Evolutionary conservation across 768 basidiomycete species (phyloP), one percentile per base, ranked within the genome.

Genomic region (Chalciporus pseudorubinellus): DNA sequence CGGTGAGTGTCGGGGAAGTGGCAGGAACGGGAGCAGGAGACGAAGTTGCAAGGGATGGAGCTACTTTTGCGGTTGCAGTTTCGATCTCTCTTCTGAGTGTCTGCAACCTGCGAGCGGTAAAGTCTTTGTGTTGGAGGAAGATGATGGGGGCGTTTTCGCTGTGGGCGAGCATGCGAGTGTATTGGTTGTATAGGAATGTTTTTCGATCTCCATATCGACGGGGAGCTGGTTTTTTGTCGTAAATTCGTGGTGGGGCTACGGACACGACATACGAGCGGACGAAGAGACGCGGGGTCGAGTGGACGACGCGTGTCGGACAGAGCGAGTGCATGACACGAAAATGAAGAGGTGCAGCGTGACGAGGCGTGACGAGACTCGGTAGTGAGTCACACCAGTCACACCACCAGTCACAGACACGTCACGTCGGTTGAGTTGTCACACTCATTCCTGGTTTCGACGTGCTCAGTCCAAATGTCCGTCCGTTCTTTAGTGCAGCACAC

Each of bases 201-300:
- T 95, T 97, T 67, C 89, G 87, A 64, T 83, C 81, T 45, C 78
- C 78, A 66, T 92, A 94, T 52, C 81, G 75, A 39, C 93, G 87
- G 0, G 84, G 82, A 22, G 70, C 68, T 28, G 71, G 70, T 62
- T 83, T 85, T 3, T 80, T 72, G 5, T 78, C 75, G 38, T 81
- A 76, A 29, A 76, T 63, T 55, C 77, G 70, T 29, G 83, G 74
- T 4, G 77, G 73, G 36, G 74, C 69, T 39, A 87, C 68, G 6
- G 83, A 83, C 55, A 88, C 74, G 48, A 77, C 82, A 72, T 84
- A 84, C 29, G 65, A 56, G 51, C 81, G 77, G 50, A 68, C 62
- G 38, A 57, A 40, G 38, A 40, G 40, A 20, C 52, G 66, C 13
- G 58, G 44, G 9, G 53, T 40, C 42, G 62, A 28, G 33, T 44